Conservation (phyloP, 2,329 filamentous ascomycete genomes). For the Diaporthe australafricana region DNA sequence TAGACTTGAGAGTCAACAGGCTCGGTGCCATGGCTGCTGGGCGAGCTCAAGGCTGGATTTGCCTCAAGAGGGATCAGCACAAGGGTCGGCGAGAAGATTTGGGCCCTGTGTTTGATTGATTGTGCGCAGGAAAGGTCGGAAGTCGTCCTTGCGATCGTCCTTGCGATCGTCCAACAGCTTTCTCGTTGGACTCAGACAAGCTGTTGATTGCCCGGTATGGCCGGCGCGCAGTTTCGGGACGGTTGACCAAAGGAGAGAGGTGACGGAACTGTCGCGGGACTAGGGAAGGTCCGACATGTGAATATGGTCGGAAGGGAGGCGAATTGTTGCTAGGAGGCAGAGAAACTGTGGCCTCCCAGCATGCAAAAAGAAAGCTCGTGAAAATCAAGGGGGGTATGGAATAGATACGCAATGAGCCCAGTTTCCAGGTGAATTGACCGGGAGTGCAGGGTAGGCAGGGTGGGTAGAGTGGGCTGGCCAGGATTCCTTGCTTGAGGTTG, state of each 20-base stretch:
- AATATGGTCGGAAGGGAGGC: neutral
- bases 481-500: conserved; percentile 25
- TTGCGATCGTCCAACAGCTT: neutral
- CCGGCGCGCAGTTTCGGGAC: neutral
- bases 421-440: conserved; percentile 21
- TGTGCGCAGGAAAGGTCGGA: neutral
- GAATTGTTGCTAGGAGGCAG: conserved; percentile 14
- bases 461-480: conserved; percentile 23
- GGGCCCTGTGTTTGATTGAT: neutral
- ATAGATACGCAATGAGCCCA: conserved; percentile 19
- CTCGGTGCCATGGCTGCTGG: conserved; percentile 64
- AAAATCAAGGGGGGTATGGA: conserved; percentile 14
- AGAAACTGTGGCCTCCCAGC: conserved; percentile 2
- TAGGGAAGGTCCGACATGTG: conserved; percentile 9
- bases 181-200: neutral
- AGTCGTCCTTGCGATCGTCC: neutral
- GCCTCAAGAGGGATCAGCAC: neutral
- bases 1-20: conserved; percentile 76
- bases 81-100: neutral
- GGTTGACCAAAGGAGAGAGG: neutral
- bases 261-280: neutral
- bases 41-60: conserved; percentile 8
- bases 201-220: neutral
- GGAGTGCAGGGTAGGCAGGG: conserved; percentile 10
- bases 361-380: conserved; percentile 5